Evolutionary conservation across 2,329 filamentous ascomycete species (phyloP).

Genomic region (Neodidymelliopsis sp.): DNA sequence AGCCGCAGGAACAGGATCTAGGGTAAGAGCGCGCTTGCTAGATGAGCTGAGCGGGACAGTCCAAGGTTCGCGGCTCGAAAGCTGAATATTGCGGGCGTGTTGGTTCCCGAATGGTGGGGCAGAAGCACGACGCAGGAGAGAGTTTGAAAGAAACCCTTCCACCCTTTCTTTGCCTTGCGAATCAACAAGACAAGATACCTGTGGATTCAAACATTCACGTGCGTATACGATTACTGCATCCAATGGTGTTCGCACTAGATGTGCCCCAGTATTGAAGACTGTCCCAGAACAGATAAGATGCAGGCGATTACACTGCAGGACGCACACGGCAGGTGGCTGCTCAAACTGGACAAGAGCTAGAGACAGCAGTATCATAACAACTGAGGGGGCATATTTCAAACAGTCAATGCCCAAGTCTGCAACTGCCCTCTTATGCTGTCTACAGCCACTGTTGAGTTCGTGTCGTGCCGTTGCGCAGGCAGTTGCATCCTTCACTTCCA

Average conservation of each 20-base stretch:
- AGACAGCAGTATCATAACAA: slow-evolving; percentile 13
- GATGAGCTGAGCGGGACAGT: background rate
- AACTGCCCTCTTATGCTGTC: slow-evolving; percentile 21
- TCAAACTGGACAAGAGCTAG: slow-evolving; percentile 22
- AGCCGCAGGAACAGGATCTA: background rate
- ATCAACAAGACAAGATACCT: slow-evolving; percentile 12
- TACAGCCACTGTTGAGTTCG: slow-evolving; percentile 27
- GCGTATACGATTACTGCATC: slow-evolving; percentile 4
- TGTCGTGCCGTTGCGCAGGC: slow-evolving; percentile 27
- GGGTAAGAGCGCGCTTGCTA: slow-evolving; percentile 2
- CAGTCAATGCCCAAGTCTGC: slow-evolving; percentile 23
- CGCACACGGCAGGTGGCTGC: slow-evolving; percentile 15
- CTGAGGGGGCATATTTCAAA: slow-evolving; percentile 21
- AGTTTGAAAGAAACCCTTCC: slow-evolving; percentile 15
- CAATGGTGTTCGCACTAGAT: slow-evolving; percentile 1
- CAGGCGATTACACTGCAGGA: slow-evolving; percentile 11
- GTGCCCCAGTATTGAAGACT: slow-evolving; percentile 5
- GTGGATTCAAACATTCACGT: slow-evolving; percentile 12
- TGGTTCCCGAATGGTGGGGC: slow-evolving; percentile 13
- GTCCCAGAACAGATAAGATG: slow-evolving; percentile 20
- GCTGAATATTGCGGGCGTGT: background rate
- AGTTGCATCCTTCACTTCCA: slow-evolving; percentile 18
- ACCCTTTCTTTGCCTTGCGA: slow-evolving; percentile 16
- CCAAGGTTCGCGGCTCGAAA: slow-evolving; percentile 3
- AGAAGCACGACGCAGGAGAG: slow-evolving; percentile 24